Percentiles rank a stretch among this genome's conserved stretches.
Evolutionary conservation across 345 rosid genomes (phyloP).

Genomic region (Limnanthes douglasii): DNA sequence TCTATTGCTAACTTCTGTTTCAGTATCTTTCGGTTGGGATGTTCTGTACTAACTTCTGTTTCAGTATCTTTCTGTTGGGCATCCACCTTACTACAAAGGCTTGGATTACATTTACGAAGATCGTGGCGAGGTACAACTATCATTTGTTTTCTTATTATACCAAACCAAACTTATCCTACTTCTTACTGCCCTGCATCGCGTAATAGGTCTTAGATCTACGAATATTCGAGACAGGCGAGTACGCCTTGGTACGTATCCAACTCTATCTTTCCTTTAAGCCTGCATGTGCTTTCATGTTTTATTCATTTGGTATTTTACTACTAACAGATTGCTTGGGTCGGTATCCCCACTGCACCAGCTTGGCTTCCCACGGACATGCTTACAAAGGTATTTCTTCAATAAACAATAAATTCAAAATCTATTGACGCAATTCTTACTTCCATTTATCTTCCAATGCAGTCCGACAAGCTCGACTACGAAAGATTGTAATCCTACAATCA

Average conservation of each 20-base stretch:
- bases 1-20: too few relatives aligned
- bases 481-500: too few relatives aligned
- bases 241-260: constrained; percentile 72
- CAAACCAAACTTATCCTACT: background rate
- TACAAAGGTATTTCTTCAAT: constrained; percentile 38
- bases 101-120: constrained; percentile 86
- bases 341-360: constrained; percentile 88
- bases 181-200: constrained; percentile 1
- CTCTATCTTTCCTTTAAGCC: too few relatives aligned
- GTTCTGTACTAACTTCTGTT: constrained; percentile 1
- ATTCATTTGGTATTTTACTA: too few relatives aligned
- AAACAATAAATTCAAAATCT: background rate
- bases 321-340: constrained; percentile 76
- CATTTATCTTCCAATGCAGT: constrained; percentile 28
- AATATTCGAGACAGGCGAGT: constrained; percentile 82
- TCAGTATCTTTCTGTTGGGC: constrained; percentile 92
- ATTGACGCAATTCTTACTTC: background rate
- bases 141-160: background rate
- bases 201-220: constrained; percentile 66
- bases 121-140: constrained; percentile 68
- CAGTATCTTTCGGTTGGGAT: too few relatives aligned
- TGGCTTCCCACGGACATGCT: constrained; percentile 96
- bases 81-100: constrained; percentile 90
- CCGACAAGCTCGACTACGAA: constrained; percentile 69
- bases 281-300: too few relatives aligned